Evolutionary conservation across 2,329 filamentous ascomycete genomes (phyloP), one percentile per base, ranked within the genome.

Genomic region (Monilinia vaccinii-corymbosi): DNA sequence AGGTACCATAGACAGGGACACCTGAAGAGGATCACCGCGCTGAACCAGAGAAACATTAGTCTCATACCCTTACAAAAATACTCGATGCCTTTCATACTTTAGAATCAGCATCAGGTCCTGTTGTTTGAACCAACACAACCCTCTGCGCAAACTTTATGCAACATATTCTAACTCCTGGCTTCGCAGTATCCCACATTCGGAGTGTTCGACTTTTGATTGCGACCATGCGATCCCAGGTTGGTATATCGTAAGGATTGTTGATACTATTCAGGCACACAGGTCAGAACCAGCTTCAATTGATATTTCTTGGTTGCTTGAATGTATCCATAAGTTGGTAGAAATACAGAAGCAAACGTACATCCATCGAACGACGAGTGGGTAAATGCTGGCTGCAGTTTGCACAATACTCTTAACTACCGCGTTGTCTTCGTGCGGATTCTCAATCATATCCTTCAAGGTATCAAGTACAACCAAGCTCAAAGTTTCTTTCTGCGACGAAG

Each of bases 81-180:
- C 38, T 60, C 52, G 45, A 58, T 13, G 58, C 66, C 58, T 60
- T 63, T 77, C 83, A 73, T 82, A 96, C 90, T 77, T 90, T 85
- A 67, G 89, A 88, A 71, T 97, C 93, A 60, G 84, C 79, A 66
- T 89, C 88, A 61, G 87, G 77, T 50, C 90, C 90, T n/a, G 87
- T 85, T 13, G 91, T 97, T 74, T 99, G 93, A 21, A 91, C 89
- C 66, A 97, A 82, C 48, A 99, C 88, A 48, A 97, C 90, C 64
- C 90, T 86, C 76, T 99, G 93, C 42, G 91, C 87, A 73, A 99
- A 99, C 75, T 99, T 99, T 80, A 97, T 87, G 77, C 94, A 97
- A 78, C 91, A 96, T 73, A 97, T 87, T 68, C 87, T 87, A 64
- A 97, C 83, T 3, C 90, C 87, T 14, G 87, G 81, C 16, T 83